phyloP scores from a whole-genome alignment of 1,284 basidiomycete species.

The Stygiomarasmius scandens region DNA sequence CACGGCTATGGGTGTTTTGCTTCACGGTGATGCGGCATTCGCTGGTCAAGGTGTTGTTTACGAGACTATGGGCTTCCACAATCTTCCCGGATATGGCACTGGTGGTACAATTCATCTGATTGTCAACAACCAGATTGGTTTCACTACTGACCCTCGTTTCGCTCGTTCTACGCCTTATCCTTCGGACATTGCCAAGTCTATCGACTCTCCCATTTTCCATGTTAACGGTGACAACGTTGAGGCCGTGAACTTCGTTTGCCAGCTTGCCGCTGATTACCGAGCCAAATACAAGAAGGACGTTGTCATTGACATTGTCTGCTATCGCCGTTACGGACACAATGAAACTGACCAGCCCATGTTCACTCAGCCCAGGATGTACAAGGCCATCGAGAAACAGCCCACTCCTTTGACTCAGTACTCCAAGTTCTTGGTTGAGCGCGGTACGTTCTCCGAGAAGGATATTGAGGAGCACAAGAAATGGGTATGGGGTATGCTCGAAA shows the following conservation, averaged over 20 bases:
- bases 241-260: conserved; percentile 97
- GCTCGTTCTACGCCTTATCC: conserved; percentile 97
- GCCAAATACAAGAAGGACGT: conserved; percentile 99
- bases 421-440: conserved; percentile 88
- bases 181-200: conserved; percentile 99
- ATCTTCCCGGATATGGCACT: conserved; percentile 93
- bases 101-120: conserved; percentile 98
- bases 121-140: conserved; percentile 99
- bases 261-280: conserved; percentile 97
- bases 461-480: conserved; percentile 99
- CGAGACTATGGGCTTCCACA: conserved; percentile 99
- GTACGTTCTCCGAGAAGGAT: conserved; percentile 94
- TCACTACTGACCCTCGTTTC: conserved; percentile 98
- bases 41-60: conserved; percentile 99
- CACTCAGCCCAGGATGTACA: conserved; percentile 99
- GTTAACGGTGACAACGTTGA: conserved; percentile 99
- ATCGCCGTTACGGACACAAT: conserved; percentile 98
- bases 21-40: conserved; percentile 99
- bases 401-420: conserved; percentile 92
- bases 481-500: conserved; percentile 99
- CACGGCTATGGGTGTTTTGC: conserved; percentile 91
- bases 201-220: conserved; percentile 99
- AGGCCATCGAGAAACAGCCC: conserved; percentile 94
- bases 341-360: conserved; percentile 99
- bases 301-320: conserved; percentile 98